Base-by-base conservation (phyloP, 768 basidiomycete species). In the Panaeolus papilionaceus region DNA sequence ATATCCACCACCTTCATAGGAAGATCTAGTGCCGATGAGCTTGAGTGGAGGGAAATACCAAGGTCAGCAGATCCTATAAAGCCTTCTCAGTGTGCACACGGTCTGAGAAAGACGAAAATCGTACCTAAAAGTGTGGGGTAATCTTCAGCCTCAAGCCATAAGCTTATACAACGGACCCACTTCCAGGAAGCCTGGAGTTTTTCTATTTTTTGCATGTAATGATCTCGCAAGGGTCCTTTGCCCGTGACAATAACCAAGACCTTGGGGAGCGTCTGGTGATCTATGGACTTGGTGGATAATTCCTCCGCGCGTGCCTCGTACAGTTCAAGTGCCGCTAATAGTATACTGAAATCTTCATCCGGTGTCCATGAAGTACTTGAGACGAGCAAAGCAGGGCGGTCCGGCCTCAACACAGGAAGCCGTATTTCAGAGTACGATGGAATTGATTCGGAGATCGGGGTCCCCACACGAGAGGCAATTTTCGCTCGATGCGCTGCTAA, bases 1-100 rank as follows among this genome's bases (percentile, higher is more conserved):
- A 99, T 98, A 77, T 99, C 98, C 7, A 99, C 95, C 4, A 99
- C 89, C 78, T 99, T 99, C 98, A 99, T 99, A 2, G 98, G 98
- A 65, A 99, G 81, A 78, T 99, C 98, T 66, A 96, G 80, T 1
- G 87, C 92, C 2, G 94, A 96, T 0, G 94, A 95, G 76, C 94
- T 96, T 5, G 89, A 88, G 79, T 99, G 98, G 62, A 99, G 79
- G 68, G 89, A 95, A 66, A 99, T 86, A 2, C 98, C 98, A 45
- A 99, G 72, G 77, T 99, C 96, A 10, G 96, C 94, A 3, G 94
- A 92, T 38, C 95, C 94, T 95, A 69, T 26, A 11, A 16, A 45
- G 28, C 47, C 45, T 65, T 51, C 33, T 49, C 18, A 67, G 9
- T 14, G n/a, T 54, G 39, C 37, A 37, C 1, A 23, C 33, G 9